Evolutionary conservation across 1,139 yeast genomes (phyloP), one percentile per base, ranked within the genome.

Genomic region (Saccharomyces hybrid): DNA sequence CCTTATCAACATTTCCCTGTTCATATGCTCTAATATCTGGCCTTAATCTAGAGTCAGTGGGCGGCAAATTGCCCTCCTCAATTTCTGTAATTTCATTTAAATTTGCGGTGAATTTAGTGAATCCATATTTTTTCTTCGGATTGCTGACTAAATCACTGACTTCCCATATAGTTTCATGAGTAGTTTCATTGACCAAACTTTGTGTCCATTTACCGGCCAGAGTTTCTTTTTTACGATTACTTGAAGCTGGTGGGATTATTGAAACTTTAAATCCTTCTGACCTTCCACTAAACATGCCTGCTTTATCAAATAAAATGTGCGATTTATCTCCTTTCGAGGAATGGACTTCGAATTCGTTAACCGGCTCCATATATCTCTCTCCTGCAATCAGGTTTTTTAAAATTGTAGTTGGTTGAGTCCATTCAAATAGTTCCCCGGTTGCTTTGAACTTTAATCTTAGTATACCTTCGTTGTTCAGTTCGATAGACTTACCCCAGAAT

Each of bases 401-500:
- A 66, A 88, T 78, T 0, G 95, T 83, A 1, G 88, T 82, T 8
- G 99, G 97, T 62, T 86, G 93, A 20, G 75, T 69, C 93, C 96
- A 93, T 57, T 82, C 80, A 66, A 83, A 88, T 4, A 78, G 76
- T 64, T 88, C 96, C 4, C 91, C 91, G 0, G 87, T 78, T 8
- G 72, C 57, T 65, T 78, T 81, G 50, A 84, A 75, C 1, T 77
- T 75, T 51, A 90, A 74, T 50, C 78, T 78, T 5, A 85, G 74
- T 13, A 73, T 73, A 46, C 99, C 99, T 52, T 80, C 82, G 59
- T 89, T 88, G 50, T 80, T 79, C 56, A 93, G 75, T 69, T 93
- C 98, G 11, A 89, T 82, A 47, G 90, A 85, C 71, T 93, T 93
- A 52, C 98, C 98, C 96, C 97, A 93, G 65, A 88, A 89, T 68